Evolutionary conservation across 495 filamentous ascomycete genomes (phyloP).

Genomic region (Staphylotrichum tortipilum): DNA sequence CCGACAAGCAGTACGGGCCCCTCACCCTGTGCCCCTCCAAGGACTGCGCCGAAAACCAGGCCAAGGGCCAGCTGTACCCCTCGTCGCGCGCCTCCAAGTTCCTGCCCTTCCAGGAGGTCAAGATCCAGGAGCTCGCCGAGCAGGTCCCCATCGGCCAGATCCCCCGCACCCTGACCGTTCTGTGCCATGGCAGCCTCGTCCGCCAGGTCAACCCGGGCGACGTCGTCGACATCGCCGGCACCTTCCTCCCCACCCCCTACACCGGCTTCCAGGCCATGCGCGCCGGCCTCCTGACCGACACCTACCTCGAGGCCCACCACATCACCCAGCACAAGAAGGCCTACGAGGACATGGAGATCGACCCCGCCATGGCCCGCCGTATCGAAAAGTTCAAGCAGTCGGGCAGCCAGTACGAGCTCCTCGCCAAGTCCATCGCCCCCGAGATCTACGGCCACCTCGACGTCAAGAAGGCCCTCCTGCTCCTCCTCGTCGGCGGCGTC

Average conservation of each 20-base stretch:
- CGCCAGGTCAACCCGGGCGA: constrained; percentile 87
- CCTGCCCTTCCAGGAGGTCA: constrained; percentile 94
- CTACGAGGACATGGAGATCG: constrained; percentile 74
- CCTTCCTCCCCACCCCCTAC: constrained; percentile 95
- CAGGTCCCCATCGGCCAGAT: constrained; percentile 98
- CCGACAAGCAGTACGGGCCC: constrained; percentile 80
- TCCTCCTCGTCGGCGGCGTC: constrained; percentile 91
- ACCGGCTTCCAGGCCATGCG: constrained; percentile 96
- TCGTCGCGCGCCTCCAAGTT: constrained; percentile 95
- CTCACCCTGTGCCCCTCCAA: constrained; percentile 75
- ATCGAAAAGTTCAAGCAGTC: constrained; percentile 73
- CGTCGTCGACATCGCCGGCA: constrained; percentile 83
- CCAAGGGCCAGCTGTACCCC: constrained; percentile 85
- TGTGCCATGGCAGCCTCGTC: constrained; percentile 79
- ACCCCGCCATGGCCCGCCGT: constrained; percentile 64
- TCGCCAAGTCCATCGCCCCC: constrained; percentile 90
- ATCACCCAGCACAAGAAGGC: constrained; percentile 95
- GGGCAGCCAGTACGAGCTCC: constrained; percentile 87
- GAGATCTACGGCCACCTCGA: constrained; percentile 96
- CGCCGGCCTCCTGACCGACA: constrained; percentile 90
- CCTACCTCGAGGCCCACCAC: constrained; percentile 90
- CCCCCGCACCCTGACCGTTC: constrained; percentile 76
- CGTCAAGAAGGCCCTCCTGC: constrained; percentile 92
- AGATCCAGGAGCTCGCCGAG: constrained; percentile 97
- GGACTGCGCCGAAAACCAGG: constrained; percentile 83